Evolutionary conservation across 352 stramenopile species (phyloP), one percentile per base, ranked within the genome.

Genomic region (Phytophthora litchii): DNA sequence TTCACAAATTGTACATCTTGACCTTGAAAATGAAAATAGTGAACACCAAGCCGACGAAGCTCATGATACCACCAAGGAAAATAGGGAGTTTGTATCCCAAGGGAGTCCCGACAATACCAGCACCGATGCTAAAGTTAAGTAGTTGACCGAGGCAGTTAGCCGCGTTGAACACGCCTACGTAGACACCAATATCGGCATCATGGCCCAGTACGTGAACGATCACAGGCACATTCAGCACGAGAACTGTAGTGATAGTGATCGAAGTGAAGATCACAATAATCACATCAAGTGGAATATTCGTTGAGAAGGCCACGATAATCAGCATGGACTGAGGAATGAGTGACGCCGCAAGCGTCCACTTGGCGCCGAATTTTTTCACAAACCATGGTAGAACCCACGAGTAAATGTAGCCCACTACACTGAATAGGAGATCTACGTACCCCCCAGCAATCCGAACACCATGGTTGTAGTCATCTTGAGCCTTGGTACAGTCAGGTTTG

Each of bases 341-440:
- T 3, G 60, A 47, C 12, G 6, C 54, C 25, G 48, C 12, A 16
- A 69, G 54, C 8, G 64, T 34, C 38, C 60, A 69, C 41, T 59
- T 69, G 31, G 54, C 60, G 7, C 60, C 76, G 16, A 79, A 67
- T 12, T 43, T 52, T 25, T 55, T 53, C 13, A 85, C 73, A 13
- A 85, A 27, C 40, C 71, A 67, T 27, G 76, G 76, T 9, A 85
- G 23, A 19, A 70, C 12, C 65, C 69, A 80, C 53, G 75, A 74
- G 60, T 71, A 83, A 11, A 61, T 17, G 35, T 83, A 79, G 3
- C 72, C 64, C 2, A 78, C 44, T 10, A 67, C n/a, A 32, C 73
- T 78, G 51, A 75, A 78, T 8, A 74, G n/a, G 41, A 81, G 54
- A 43, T 83, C 73, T 5, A 66, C 57, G 3, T 54, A 40, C 10